Evolutionary conservation across 805 yeast genomes (phyloP).

Genomic region (Pichia phayaonensis): DNA sequence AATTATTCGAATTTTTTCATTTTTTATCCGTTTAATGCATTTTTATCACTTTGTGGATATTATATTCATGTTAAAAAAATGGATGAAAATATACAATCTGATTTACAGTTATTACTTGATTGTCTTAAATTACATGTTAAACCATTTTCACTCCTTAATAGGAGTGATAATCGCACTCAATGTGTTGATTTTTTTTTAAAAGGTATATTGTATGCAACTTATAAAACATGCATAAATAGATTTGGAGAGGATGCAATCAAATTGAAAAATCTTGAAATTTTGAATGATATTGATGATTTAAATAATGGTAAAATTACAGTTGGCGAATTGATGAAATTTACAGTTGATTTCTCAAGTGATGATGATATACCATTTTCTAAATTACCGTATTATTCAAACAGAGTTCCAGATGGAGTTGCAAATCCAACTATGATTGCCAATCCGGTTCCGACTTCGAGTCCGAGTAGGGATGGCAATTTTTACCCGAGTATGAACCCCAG

Average conservation of each 20-base stretch:
- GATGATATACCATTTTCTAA: not conserved
- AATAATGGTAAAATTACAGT: not conserved
- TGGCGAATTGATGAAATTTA: not conserved
- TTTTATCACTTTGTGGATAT: constrained; percentile 23
- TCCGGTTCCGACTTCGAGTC: not conserved
- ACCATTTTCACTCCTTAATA: constrained; percentile 5
- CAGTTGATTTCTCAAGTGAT: not conserved
- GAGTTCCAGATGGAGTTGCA: not conserved
- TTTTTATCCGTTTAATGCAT: constrained; percentile 28
- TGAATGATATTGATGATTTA: constrained; percentile 1
- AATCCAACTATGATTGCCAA: not conserved
- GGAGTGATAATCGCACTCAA: constrained; percentile 14
- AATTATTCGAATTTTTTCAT: constrained; percentile 17
- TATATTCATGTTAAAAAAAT: constrained; percentile 17
- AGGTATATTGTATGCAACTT: constrained; percentile 20
- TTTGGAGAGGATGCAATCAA: constrained; percentile 1
- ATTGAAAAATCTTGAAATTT: not conserved
- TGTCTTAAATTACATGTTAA: constrained; percentile 15
- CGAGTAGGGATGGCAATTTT: not conserved
- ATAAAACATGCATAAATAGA: constrained; percentile 4
- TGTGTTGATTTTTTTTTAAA: constrained; percentile 14
- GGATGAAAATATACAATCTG: constrained; percentile 11
- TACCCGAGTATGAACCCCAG: not conserved
- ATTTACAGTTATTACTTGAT: constrained; percentile 20
- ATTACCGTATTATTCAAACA: constrained; percentile 1